Base-by-base conservation (phyloP, 1,139 yeast species). In the Pichia sp. region DNA sequence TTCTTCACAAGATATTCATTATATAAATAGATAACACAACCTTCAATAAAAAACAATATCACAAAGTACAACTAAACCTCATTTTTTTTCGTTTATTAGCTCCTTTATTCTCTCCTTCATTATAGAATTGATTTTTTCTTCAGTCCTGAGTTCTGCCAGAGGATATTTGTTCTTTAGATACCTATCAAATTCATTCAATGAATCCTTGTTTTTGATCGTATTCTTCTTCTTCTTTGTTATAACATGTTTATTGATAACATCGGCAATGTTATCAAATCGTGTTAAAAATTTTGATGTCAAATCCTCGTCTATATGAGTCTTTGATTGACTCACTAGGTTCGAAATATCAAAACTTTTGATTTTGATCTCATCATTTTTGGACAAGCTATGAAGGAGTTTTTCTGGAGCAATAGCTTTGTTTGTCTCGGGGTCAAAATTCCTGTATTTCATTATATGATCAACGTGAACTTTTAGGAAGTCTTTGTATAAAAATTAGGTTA, bases 91-190 rank as follows among this genome's bases (percentile, higher is more conserved):
- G 26, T 33, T 34, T 9, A 46, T 38, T 18, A 42, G 22, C 5
- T 33, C 34, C 2, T 35, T 36, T 31, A 69, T 44, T 34, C 68
- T 54, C 31, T 66, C 66, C 39, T 69, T 60, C 12, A 73, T 66
- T 3, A 69, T 40, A 18, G 58, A 49, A n/a, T 60, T 59, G 1
- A 74, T 60, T 1, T 45, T 44, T 15, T 34, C 35, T 4, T 50
- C 44, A 1, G 56, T 55, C 30, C 41, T 26, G 2, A 28, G 7
- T 2, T 44, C 33, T 5, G 50, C 35, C 5, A 30, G 14, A 9
- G 45, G 43, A 14, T 50, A 41, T 31, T 41, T 36, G 7, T 33
- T 36, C 2, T 38, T 30, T 11, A 54, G 35, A 7, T 47, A 46
- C 5, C 44, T 41, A n/a, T 54, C 58, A 38, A 44, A 53, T 25